Base-by-base conservation (phyloP, 1,139 yeast genomes). In the Geotrichum macrosporum region DNA sequence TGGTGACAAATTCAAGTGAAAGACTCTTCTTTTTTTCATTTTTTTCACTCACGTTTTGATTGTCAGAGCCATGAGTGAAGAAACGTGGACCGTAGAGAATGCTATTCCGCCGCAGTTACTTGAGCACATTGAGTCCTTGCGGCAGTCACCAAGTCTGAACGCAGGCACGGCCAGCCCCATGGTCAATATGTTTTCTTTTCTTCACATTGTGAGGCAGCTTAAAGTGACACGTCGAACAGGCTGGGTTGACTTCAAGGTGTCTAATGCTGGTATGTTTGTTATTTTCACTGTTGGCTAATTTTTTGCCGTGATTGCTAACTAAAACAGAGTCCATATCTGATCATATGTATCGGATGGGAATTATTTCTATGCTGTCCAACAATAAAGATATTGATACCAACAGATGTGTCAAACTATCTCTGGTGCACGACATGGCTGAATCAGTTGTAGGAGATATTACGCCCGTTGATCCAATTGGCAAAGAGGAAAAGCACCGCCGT, bases 271-370 rank as follows among this genome's bases (percentile, higher is more conserved):
- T 41, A 31, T 27, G 52, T 29, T 15, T 18, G 4, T 5, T 15
- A 8, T 31, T 2, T 22, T 13, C 16, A 12, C n/a, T 44, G 13
- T n/a, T 32, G 13, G 1, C 18, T 12, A 16, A 19, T 44, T 16
- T 35, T 37, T 20, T 61, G 56, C n/a, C 1, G 38, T 50, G 29
- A 31, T 27, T 29, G 4, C 22, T 29, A 16, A 10, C 26, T 12
- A 59, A 67, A 24, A 75, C 76, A 1, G 94, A 92, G 65, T 80
- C 89, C 44, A 89, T 92, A 49, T 76, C 89, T 16, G 98, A 92
- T 65, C 99, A 92, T 65, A 92, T 92, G 97, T 92, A 92, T 64
- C 76, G 99, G 52, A 92, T 94, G 97, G 80, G 89, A 4, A 72
- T 89, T 38, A 80, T 89, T 46, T 73, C 94, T 20, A 77, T 89